Conservation (phyloP, 169 alveolate species). For the Plasmodium yoelii region DNA sequence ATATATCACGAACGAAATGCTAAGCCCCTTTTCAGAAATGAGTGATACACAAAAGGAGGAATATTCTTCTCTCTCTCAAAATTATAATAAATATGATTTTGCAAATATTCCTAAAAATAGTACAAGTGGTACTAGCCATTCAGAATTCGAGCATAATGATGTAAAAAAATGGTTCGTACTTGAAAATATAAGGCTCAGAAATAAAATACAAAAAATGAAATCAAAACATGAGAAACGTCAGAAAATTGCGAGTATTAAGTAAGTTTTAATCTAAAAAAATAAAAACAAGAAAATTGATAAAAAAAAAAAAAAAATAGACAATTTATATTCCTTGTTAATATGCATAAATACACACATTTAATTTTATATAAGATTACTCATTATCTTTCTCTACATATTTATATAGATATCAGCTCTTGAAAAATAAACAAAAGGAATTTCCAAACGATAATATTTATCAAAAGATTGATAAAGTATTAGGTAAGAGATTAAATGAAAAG, state of each 20-base stretch:
- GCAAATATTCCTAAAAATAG: too few relatives aligned
- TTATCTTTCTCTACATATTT: too few relatives aligned
- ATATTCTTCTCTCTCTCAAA: too few relatives aligned
- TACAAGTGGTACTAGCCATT: neutral
- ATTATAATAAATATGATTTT: too few relatives aligned
- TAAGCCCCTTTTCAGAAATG: too few relatives aligned
- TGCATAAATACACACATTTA: too few relatives aligned
- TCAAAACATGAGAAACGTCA: constrained; percentile 17
- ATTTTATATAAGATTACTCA: too few relatives aligned
- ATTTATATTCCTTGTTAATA: too few relatives aligned
- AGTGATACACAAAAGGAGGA: too few relatives aligned
- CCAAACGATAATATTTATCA: constrained; percentile 29
- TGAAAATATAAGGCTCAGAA: constrained; percentile 61
- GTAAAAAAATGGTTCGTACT: constrained; percentile 34
- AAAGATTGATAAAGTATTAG: constrained; percentile 25
- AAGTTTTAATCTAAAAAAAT: neutral
- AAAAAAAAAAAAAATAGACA: too few relatives aligned
- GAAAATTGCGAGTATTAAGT: constrained; percentile 20
- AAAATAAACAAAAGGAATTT: constrained; percentile 10
- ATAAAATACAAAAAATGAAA: constrained; percentile 39
- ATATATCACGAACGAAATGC: too few relatives aligned
- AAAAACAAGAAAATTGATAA: too few relatives aligned
- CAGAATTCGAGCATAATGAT: neutral
- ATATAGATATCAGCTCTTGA: constrained; percentile 23
- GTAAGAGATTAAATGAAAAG: constrained; percentile 18